These are phyloP conservation scores for Anethum foeniculum DNA, from an alignment of 140 eudicot genomes.

Conservation along the genomic window DNA sequence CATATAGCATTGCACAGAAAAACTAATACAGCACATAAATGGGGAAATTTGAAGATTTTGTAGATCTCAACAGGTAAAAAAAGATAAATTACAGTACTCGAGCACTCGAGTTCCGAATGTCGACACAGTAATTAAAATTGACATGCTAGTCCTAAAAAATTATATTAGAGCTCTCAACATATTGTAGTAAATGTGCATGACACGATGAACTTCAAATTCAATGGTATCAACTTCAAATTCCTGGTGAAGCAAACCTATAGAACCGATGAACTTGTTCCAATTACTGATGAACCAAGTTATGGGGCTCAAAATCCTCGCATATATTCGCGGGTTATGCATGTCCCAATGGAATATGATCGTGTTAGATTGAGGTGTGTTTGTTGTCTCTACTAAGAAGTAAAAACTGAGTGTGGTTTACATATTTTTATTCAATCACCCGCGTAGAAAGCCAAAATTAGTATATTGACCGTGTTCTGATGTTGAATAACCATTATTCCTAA, in stretches of 20 bases:
- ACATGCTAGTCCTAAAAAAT: neutral
- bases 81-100: neutral
- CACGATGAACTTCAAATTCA: neutral
- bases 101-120: neutral
- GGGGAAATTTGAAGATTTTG: neutral
- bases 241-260: neutral
- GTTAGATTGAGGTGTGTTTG: slow-evolving; percentile 1
- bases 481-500: neutral
- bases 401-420: neutral
- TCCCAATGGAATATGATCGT: neutral
- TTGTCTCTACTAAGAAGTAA: neutral
- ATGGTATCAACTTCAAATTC: neutral
- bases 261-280: neutral
- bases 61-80: neutral
- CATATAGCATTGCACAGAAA: neutral
- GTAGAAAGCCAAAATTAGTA: neutral
- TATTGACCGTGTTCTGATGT: neutral
- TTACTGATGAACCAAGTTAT: neutral
- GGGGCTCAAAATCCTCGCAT: neutral
- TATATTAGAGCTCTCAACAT: neutral
- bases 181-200: neutral
- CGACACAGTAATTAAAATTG: neutral
- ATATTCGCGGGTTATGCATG: neutral
- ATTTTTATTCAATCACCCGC: neutral
- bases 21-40: neutral